Base-by-base conservation (phyloP, 2,329 filamentous ascomycete genomes). In the Neurospora sp. region DNA sequence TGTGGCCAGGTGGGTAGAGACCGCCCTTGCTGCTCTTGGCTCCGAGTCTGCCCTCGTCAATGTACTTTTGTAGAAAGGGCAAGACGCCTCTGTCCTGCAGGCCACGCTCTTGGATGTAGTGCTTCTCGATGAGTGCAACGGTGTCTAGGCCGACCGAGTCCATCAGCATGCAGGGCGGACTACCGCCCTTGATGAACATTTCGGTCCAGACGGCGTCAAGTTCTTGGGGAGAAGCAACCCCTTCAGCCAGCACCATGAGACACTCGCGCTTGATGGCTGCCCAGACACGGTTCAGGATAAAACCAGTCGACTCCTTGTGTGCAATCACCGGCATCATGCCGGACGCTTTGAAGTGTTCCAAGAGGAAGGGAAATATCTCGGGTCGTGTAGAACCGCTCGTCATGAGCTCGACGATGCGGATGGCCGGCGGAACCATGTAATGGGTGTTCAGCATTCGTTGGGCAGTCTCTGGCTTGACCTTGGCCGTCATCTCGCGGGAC, bases 211-310 rank as follows among this genome's bases (percentile, higher is more conserved):
- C 74, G 0, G 73, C 73, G 70, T 87, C 85, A 36, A 87, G 82
- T 67, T 85, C 82, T n/a, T 81, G 77, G 0, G 86, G 83, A 0
- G 77, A 78, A 0, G 81, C 80, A 0, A 87, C 84, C 0, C 80
- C 85, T 67, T 87, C 85, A 0, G 82, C 78, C 2, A 87, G 72
- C 10, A 87, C 84, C 0, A 76, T 80, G 68, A 87, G 71, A 0
- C 78, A 76, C 72, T 88, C 85, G 2, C 85, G 79, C 75, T 87
- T 87, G 17, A 87, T 79, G 0, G 85, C 85, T 0, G 85, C 86
- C 85, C 85, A 88, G 0, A 87, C 75, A 0, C 85, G 82, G 69
- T 87, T 87, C 73, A 86, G 85, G 42, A 88, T 83, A 72, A 87
- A 84, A 0, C 85, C 83, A 0, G 84, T 85, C 0, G 84, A 85